Conservation (phyloP, 345 rosid species). For the Alliaria petiolata region DNA sequence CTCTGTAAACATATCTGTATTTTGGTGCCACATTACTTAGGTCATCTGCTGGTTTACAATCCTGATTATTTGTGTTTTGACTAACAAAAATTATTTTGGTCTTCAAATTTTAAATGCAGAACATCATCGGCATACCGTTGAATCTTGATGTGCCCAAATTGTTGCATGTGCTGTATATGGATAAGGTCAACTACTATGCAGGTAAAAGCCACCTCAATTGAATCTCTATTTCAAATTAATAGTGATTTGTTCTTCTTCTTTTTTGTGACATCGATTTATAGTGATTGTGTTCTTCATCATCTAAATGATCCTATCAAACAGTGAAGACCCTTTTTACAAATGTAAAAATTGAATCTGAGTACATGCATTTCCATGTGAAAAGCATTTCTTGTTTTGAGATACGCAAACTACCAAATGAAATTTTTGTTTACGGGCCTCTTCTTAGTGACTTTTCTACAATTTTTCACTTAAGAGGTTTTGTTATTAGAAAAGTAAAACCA, state of each 20-base stretch:
- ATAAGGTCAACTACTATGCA: constrained; percentile 65
- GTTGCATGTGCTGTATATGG: constrained; percentile 66
- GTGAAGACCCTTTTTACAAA: background rate
- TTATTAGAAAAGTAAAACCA: background rate
- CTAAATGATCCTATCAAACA: background rate
- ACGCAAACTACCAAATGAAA: background rate
- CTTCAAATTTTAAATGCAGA: constrained; percentile 56
- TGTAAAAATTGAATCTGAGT: background rate
- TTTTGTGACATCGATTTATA: too few relatives aligned
- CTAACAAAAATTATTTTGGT: background rate
- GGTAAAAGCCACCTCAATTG: constrained; percentile 42
- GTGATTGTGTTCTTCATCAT: background rate
- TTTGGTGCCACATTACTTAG: background rate
- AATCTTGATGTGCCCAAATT: constrained; percentile 80
- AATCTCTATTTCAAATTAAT: background rate
- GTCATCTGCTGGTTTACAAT: background rate
- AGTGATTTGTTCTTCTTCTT: background rate
- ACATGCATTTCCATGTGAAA: background rate
- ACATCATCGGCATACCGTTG: constrained; percentile 60
- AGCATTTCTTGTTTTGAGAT: background rate
- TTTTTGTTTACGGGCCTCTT: background rate
- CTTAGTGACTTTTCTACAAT: background rate
- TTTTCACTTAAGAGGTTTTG: background rate
- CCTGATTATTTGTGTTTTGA: background rate
- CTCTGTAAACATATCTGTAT: background rate